Percentiles rank a stretch among this genome's conserved stretches.
phyloP scores from a whole-genome alignment of 345 rosid genomes.

The Eucalyptus erythrocorys region DNA sequence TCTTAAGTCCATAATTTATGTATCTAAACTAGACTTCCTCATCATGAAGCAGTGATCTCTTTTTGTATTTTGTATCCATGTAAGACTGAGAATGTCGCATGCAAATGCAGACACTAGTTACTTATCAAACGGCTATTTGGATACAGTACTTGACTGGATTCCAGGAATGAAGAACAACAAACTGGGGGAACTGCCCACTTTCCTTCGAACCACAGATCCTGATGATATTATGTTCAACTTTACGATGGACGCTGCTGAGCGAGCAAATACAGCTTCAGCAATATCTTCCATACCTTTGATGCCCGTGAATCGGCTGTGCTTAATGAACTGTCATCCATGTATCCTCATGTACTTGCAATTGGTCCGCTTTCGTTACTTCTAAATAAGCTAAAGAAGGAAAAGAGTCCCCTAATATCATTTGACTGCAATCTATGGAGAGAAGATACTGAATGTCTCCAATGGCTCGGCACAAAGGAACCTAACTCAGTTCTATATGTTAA shows the following conservation, averaged over 20 bases:
- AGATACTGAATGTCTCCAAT: neutral
- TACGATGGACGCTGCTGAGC: neutral
- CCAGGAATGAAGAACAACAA: neutral
- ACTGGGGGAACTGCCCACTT: neutral
- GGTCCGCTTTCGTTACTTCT: neutral
- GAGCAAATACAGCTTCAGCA: neutral
- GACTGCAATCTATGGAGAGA: neutral
- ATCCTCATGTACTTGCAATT: neutral
- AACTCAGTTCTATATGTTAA: neutral
- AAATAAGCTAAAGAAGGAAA: neutral
- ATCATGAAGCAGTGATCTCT: neutral
- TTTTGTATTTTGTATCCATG: neutral
- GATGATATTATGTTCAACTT: neutral
- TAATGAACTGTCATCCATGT: neutral
- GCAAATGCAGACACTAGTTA: neutral
- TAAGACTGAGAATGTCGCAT: neutral
- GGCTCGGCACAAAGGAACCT: neutral
- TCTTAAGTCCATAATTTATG: neutral
- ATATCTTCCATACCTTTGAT: neutral
- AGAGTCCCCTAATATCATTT: neutral
- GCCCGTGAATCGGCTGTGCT: neutral
- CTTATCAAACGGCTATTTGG: neutral
- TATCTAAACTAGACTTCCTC: neutral
- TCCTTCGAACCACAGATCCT: neutral
- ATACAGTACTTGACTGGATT: neutral